Conservation (phyloP, 2,329 filamentous ascomycete species). For the Aspergillus nomiae region DNA sequence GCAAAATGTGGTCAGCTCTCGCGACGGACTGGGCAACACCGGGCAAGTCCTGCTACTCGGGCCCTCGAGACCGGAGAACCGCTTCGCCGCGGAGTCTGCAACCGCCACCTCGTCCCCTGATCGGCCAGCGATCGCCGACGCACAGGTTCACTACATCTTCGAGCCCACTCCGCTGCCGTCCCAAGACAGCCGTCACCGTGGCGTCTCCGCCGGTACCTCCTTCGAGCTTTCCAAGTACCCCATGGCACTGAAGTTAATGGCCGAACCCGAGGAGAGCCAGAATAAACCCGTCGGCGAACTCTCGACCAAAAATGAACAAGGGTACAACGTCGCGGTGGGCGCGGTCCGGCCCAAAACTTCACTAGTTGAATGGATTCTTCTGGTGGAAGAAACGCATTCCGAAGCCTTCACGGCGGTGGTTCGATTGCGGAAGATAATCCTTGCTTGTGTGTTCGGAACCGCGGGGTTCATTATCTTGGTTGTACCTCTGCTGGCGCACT, state of each 20-base stretch:
- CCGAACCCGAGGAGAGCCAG: slow-evolving; percentile 48
- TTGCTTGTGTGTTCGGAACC: slow-evolving; percentile 84
- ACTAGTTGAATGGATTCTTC: slow-evolving; percentile 78
- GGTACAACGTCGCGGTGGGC: slow-evolving; percentile 72
- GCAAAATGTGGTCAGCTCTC: slow-evolving; percentile 48
- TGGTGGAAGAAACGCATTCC: slow-evolving; percentile 72
- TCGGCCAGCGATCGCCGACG: slow-evolving; percentile 31
- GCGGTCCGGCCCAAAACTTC: slow-evolving; percentile 69
- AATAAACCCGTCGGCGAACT: slow-evolving; percentile 72
- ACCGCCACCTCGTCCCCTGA: slow-evolving; percentile 35
- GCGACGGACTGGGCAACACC: slow-evolving; percentile 59
- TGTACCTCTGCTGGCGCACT: slow-evolving; percentile 77
- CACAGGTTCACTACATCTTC: slow-evolving; percentile 61
- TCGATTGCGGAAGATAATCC: slow-evolving; percentile 74
- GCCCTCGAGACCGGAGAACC: slow-evolving; percentile 67
- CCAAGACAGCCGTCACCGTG: slow-evolving; percentile 26
- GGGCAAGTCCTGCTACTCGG: slow-evolving; percentile 73
- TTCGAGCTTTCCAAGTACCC: slow-evolving; percentile 67
- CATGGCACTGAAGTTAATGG: slow-evolving; percentile 63
- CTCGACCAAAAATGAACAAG: slow-evolving; percentile 72
- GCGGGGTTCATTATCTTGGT: slow-evolving; percentile 71
- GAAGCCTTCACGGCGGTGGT: slow-evolving; percentile 78
- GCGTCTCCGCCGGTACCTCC: slow-evolving; percentile 38
- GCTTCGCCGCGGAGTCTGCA: slow-evolving; percentile 48
- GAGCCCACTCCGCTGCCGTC: slow-evolving; percentile 54